Conservation (phyloP, 169 alveolate genomes). For the Sarcocystis neurona region DNA sequence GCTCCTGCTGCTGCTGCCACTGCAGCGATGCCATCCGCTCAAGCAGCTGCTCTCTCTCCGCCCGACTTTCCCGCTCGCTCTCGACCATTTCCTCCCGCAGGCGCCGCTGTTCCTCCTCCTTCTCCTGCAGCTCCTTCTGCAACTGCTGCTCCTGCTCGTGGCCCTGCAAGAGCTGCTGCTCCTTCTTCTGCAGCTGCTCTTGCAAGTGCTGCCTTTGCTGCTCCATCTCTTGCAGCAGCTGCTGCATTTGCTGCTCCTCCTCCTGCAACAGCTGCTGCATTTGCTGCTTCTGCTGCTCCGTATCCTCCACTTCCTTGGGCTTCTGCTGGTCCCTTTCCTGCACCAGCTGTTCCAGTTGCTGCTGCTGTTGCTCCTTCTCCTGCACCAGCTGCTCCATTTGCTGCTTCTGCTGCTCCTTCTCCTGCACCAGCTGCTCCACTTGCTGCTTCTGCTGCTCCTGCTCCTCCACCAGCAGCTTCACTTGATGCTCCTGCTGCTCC, state of each 20-base stretch:
- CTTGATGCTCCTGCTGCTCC: constrained; percentile 36
- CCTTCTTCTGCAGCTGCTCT: neutral
- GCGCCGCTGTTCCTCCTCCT: neutral
- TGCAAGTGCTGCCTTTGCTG: neutral
- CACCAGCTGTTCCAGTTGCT: neutral
- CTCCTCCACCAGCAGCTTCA: constrained; percentile 34
- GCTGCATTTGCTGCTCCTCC: neutral
- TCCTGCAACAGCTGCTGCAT: neutral
- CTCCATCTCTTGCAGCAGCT: neutral
- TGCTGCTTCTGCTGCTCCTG: constrained; percentile 42
- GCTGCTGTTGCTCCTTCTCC: constrained; percentile 55
- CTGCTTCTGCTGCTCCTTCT: constrained; percentile 53
- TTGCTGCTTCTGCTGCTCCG: neutral
- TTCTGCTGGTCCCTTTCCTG: neutral
- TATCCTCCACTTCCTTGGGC: neutral
- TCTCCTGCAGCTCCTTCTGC: neutral
- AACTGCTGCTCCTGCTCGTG: neutral
- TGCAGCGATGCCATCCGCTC: neutral
- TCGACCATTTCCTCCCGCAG: neutral
- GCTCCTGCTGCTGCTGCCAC: neutral
- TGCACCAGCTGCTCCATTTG: constrained; percentile 50
- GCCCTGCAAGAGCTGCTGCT: neutral
- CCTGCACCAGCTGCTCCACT: constrained; percentile 48
- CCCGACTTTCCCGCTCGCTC: neutral
- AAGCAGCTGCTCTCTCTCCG: neutral